Base-by-base conservation (phyloP, 208 protist genomes). In the Phytomonas sp. region DNA sequence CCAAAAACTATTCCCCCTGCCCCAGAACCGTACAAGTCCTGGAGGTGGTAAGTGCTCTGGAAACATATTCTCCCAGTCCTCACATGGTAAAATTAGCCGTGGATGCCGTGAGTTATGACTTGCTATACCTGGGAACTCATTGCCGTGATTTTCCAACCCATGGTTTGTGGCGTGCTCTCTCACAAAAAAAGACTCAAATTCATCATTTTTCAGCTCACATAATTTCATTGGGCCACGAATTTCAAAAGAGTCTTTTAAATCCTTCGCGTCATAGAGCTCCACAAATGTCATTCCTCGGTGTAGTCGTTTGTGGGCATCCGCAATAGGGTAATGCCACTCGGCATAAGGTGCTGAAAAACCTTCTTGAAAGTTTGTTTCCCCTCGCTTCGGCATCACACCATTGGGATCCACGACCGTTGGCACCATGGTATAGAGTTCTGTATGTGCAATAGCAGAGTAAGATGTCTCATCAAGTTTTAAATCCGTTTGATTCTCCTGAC, bases 261-360 rank as follows among this genome's bases (percentile, higher is more conserved):
- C 88, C 5, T 45, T 68, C 14, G 76, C 77, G 64, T 81, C 77
- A 34, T 82, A 49, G 10, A 89, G 80, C 67, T 93, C 85, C 40
- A 93, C 79, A 62, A 91, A 89, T 0, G 78, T 34, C 83, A 93
- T 89, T 31, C 78, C 87, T 66, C 74, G 72, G 11, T 49, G 26
- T 30, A 81, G 70, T 16, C 72, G 62, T 23, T 67, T 29, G 2
- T 56, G 59, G 1, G 42, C 36, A 52, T 36, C 60, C 1, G 60
- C 60, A 31, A 23, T 31, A 29, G 32, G 62, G 36, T 36, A 16
- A 36, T 37, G 29, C 68, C 16, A 65, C 56, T 30, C 26, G 19
- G 8, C 45, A 19, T 26, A 56, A 56, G 19, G 45, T 19, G 45
- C 23, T 56, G 45, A 56, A 0, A 26, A 56, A 5, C 16, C 19